A percentile compares a stretch with the other conserved stretches of the same genome.
Evolutionary conservation across 257 asterid genomes (phyloP).

Genomic region (Ehretia macrophylla): DNA sequence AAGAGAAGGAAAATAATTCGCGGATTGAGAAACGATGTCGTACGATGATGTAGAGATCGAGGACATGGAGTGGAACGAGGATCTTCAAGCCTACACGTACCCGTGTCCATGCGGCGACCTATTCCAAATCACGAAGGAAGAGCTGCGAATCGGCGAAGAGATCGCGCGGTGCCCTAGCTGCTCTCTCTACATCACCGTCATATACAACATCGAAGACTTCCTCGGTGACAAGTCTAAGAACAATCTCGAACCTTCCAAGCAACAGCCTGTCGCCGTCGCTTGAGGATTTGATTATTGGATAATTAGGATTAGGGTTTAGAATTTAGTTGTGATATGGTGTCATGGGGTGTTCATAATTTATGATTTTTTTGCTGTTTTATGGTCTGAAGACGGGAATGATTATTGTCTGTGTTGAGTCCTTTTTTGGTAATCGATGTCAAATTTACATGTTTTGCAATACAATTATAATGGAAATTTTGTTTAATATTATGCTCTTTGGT

Average conservation of each 20-base stretch:
- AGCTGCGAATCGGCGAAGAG: constrained; percentile 77
- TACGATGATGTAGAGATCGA: constrained; percentile 97
- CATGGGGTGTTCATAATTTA: not conserved
- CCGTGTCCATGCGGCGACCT: constrained; percentile 98
- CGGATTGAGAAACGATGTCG: constrained; percentile 48
- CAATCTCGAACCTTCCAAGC: constrained; percentile 44
- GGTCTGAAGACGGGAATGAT: not conserved
- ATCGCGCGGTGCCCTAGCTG: constrained; percentile 95
- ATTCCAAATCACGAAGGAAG: constrained; percentile 82
- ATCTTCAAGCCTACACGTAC: constrained; percentile 69
- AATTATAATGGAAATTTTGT: too few species aligned
- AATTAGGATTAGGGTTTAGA: not conserved
- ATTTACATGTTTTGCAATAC: too few species aligned
- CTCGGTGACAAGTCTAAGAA: constrained; percentile 39
- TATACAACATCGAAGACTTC: constrained; percentile 79
- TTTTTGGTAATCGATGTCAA: not conserved
- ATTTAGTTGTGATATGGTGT: not conserved
- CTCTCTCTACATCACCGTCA: constrained; percentile 77
- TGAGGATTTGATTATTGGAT: constrained; percentile 23
- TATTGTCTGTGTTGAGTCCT: not conserved
- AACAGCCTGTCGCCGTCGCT: constrained; percentile 69
- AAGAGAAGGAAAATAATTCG: too few species aligned
- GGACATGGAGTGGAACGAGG: constrained; percentile 96
- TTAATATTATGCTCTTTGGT: too few species aligned
- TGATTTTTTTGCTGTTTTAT: not conserved